Evolutionary conservation across 495 filamentous ascomycete genomes (phyloP).

Genomic region (Aspergillus biplanus): DNA sequence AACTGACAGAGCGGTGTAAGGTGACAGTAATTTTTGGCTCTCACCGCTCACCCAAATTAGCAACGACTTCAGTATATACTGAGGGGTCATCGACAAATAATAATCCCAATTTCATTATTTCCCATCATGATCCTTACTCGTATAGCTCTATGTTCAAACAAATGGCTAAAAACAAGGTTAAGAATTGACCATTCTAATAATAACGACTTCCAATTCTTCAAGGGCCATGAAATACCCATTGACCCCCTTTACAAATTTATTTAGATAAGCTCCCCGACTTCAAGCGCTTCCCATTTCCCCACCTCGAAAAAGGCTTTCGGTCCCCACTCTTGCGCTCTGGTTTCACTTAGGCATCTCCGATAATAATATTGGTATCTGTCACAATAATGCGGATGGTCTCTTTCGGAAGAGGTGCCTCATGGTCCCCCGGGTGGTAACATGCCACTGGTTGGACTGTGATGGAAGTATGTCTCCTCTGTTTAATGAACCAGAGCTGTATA

Average conservation of each 20-base stretch:
- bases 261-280: no score
- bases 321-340: not conserved
- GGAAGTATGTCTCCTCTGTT: constrained; percentile 49
- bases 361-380: constrained; percentile 28
- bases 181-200: no score
- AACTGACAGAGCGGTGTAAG: constrained; percentile 12
- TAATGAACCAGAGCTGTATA: constrained; percentile 68
- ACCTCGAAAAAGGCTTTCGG: not conserved
- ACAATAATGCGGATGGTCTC: constrained; percentile 46
- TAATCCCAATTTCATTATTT: no score
- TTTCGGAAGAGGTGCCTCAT: constrained; percentile 29
- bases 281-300: not conserved
- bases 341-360: not conserved
- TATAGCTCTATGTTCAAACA: no score
- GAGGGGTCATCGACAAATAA: no score
- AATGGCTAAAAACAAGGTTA: no score
- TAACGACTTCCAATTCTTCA: no score
- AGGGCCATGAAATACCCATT: no score
- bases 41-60: constrained; percentile 9
- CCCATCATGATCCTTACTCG: no score
- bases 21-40: constrained; percentile 11
- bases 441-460: constrained; percentile 40
- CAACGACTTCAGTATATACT: no score
- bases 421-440: constrained; percentile 32
- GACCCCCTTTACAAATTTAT: no score